Percentiles rank a stretch among this genome's conserved stretches.
These are phyloP conservation scores for Saccharum officinarum DNA, from an alignment of 176 grass and related monocot species.

Conservation along the genomic window DNA sequence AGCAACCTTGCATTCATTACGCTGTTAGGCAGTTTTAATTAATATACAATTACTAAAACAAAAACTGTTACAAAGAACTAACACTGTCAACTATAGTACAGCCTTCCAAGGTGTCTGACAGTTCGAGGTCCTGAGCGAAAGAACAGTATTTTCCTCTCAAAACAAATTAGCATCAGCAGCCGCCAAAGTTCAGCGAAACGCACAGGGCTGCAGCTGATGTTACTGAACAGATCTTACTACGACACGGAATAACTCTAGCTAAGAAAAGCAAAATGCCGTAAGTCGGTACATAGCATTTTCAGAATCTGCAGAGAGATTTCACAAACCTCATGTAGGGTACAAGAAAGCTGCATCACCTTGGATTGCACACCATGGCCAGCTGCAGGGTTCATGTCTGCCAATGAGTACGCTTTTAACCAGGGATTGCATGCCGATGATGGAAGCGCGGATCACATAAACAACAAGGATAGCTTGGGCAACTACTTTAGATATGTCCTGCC, in stretches of 20 bases:
- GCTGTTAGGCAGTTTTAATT: neutral
- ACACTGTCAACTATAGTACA: no score
- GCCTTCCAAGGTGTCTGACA: neutral
- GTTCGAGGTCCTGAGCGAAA: neutral
- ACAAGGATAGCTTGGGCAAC: neutral
- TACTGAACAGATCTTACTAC: neutral
- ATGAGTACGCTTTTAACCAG: neutral
- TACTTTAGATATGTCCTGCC: slow-evolving; percentile 12
- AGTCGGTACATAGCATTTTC: neutral
- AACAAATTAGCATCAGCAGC: no score
- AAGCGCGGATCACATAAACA: slow-evolving; percentile 10
- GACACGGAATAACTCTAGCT: neutral
- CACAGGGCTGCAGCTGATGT: neutral
- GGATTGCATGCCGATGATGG: neutral
- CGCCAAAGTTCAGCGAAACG: no score
- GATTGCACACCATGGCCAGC: neutral
- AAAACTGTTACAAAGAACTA: neutral
- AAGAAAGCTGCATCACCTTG: neutral
- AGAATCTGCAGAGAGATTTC: neutral
- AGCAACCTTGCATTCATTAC: neutral
- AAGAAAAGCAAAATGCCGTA: neutral
- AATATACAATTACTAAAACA: neutral
- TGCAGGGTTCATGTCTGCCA: neutral
- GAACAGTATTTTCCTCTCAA: no score
- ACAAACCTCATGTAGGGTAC: neutral